Percentiles rank a stretch among this genome's conserved stretches.
These are phyloP conservation scores for Carex sylvatica DNA, from an alignment of 202 grass and related monocot genomes.

Conservation along the genomic window DNA sequence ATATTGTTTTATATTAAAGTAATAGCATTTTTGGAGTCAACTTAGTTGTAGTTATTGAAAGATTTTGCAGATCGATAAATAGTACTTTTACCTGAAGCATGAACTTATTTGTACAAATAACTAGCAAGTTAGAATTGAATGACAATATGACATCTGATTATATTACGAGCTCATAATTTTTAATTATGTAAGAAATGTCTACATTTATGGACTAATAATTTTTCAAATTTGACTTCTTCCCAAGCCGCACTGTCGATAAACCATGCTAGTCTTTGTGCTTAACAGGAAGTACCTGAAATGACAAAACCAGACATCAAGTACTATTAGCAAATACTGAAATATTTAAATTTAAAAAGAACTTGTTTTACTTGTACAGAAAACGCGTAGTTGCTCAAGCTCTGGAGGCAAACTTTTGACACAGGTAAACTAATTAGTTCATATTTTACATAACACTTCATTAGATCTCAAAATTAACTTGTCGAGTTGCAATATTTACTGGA, in stretches of 20 bases:
- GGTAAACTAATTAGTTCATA: neutral
- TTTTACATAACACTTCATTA: neutral
- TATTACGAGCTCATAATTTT: neutral
- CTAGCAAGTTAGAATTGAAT: neutral
- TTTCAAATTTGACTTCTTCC: neutral
- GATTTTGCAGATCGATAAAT: neutral
- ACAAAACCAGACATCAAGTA: neutral
- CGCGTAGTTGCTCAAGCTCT: neutral
- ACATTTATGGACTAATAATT: neutral
- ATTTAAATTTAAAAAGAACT: neutral
- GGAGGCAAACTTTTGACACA: neutral
- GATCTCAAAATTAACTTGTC: neutral
- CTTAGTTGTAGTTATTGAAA: no score
- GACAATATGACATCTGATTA: neutral
- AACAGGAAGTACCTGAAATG: neutral
- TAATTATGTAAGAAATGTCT: neutral
- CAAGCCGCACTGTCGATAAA: neutral
- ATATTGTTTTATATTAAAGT: neutral
- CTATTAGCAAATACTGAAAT: neutral
- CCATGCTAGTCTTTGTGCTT: neutral
- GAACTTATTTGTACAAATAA: neutral
- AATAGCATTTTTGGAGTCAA: neutral
- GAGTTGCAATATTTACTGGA: neutral
- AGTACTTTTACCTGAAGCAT: neutral
- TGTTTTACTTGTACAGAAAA: neutral